A percentile compares a stretch with the other conserved stretches of the same genome.
phyloP scores from a whole-genome alignment of 1,284 basidiomycete genomes.

The Ganoderma meredithae region DNA sequence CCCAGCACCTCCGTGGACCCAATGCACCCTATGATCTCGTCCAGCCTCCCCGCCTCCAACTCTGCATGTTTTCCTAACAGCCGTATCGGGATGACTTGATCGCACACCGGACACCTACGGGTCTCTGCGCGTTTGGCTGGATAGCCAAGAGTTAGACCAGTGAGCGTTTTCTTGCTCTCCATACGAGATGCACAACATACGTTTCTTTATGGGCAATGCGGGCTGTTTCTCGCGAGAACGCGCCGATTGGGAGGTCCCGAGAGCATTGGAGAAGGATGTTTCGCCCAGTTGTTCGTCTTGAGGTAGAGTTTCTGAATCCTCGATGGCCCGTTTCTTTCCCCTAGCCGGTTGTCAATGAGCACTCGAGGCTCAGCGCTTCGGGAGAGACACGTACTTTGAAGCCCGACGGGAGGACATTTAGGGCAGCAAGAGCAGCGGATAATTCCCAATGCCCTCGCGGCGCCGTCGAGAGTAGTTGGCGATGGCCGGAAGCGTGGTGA shows the following conservation, averaged over 20 bases:
- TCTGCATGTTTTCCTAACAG: constrained; percentile 67
- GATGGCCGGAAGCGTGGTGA: constrained; percentile 12
- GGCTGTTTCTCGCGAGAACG: constrained; percentile 31
- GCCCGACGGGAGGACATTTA: constrained; percentile 35
- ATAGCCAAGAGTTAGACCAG: neutral
- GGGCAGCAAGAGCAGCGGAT: constrained; percentile 1
- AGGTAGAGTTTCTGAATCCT: constrained; percentile 16
- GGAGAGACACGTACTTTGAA: constrained; percentile 37
- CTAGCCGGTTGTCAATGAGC: constrained; percentile 20
- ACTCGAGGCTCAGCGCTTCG: constrained; percentile 13
- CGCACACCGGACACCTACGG: constrained; percentile 73
- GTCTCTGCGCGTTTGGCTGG: constrained; percentile 77
- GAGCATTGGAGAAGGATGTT: constrained; percentile 17
- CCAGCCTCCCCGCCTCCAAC: constrained; percentile 71
- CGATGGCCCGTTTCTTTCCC: constrained; percentile 35
- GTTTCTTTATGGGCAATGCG: constrained; percentile 38
- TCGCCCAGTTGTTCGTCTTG: constrained; percentile 27
- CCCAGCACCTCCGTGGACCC: constrained; percentile 57
- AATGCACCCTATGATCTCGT: constrained; percentile 67
- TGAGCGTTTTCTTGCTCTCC: neutral
- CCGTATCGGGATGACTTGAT: constrained; percentile 73
- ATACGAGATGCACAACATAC: constrained; percentile 29
- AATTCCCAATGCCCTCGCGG: neutral
- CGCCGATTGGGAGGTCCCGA: constrained; percentile 14
- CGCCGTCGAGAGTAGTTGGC: neutral